Evolutionary conservation across 2,329 filamentous ascomycete species (phyloP), one percentile per base, ranked within the genome.

Genomic region (Onygenales sp.): DNA sequence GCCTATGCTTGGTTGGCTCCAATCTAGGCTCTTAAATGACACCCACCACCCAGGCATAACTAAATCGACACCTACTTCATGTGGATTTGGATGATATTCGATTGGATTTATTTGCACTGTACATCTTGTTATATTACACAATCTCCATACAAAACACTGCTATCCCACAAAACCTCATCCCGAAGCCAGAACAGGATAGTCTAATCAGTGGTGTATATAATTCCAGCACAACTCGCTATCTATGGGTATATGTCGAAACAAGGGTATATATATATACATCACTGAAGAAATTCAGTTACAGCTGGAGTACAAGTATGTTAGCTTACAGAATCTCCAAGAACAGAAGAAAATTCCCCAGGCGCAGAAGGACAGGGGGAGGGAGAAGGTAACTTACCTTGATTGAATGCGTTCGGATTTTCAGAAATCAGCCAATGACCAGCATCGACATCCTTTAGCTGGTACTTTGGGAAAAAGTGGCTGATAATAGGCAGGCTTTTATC

Each of bases 341-440:
- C 54, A 3, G 70, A 69, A 47, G 67, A 67, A 70, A 14, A 21
- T 32, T 17, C 1, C 45, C 11, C 11, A 38, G 36, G 17, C 11
- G n/a, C 3, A 9, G 9, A 9, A 46, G 10, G 27, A 44, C 2
- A 31, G n/a, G 7, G 21, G 58, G 55, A 51, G 50, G 52, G 36
- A 33, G 35, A 31, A 55, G 38, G 45, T 31, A 44, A 66, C 79
- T 67, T 66, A 89, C 87, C 84, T 76, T 80, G 74, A 64, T 84
- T 81, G 60, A 95, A 95, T 8, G 77, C 83, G 64, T 89, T 83
- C 0, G 89, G 89, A 61, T 89, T 85, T 74, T 95, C 89, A n/a
- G 87, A 89, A 57, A 92, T 90, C 5, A 95, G 75, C 89, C 89
- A 95, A 68, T 95, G 89, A 0, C 89, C 89, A 7, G 84, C 80